Conservation (phyloP, 805 yeast species). For the Kazachstania psychrophila region DNA sequence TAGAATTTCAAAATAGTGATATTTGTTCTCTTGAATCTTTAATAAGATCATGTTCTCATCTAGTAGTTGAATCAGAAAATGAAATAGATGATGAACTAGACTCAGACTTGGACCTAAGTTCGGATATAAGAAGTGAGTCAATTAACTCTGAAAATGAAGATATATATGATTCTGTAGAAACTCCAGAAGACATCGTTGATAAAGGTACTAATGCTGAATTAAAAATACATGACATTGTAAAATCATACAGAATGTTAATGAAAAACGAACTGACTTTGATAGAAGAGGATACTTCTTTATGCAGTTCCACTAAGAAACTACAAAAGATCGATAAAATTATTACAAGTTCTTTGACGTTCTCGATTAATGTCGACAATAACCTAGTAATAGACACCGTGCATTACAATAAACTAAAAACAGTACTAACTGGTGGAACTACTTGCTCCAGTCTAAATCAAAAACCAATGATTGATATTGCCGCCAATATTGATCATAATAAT, state of each 20-base stretch:
- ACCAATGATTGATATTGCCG: constrained; percentile 13
- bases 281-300: constrained; percentile 6
- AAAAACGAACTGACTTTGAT: constrained; percentile 8
- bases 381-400: constrained; percentile 2
- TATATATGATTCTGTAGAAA: no score
- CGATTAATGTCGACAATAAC: constrained; percentile 15
- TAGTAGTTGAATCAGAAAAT: not conserved
- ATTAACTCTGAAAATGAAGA: not conserved
- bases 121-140: no score
- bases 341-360: constrained; percentile 16
- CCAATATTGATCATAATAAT: not conserved
- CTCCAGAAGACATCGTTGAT: no score
- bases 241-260: constrained; percentile 14
- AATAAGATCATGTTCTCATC: not conserved
- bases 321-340: constrained; percentile 15
- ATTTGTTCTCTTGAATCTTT: constrained; percentile 4
- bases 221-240: no score
- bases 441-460: no score
- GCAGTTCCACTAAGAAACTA: constrained; percentile 5
- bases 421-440: constrained; percentile 14
- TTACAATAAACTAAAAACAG: constrained; percentile 18
- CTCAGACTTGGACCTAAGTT: no score
- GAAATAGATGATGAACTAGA: no score
- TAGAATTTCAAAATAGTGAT: not conserved
- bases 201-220: no score